A percentile compares a stretch with the other conserved stretches of the same genome.
These are phyloP conservation scores for Lablab purpureus DNA, from an alignment of 306 rosid genomes.

Conservation along the genomic window DNA sequence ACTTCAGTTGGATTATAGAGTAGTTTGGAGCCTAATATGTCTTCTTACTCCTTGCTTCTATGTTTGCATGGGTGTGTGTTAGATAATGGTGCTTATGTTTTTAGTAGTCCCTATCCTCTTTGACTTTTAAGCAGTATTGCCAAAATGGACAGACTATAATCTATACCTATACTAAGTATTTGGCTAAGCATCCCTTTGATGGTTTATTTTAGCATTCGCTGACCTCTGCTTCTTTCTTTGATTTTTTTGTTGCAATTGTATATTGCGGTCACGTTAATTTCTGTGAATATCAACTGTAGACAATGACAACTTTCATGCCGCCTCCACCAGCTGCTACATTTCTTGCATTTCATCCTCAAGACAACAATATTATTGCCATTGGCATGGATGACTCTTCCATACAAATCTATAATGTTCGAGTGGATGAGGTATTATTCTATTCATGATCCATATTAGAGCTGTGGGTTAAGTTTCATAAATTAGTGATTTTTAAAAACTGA, in stretches of 20 bases:
- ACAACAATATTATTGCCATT: constrained; percentile 96
- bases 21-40: constrained; percentile 7
- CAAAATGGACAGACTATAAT: constrained; percentile 17
- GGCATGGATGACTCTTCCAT: constrained; percentile 99
- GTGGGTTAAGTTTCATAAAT: constrained; percentile 22
- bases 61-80: not conserved
- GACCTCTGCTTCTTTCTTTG: not conserved
- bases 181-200: constrained; percentile 1
- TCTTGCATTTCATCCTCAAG: constrained; percentile 99
- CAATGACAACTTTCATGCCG: constrained; percentile 99
- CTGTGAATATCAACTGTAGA: constrained; percentile 63
- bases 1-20: not conserved
- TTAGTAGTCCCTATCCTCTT: constrained; percentile 13
- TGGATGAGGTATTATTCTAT: constrained; percentile 79
- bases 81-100: not conserved
- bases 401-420: constrained; percentile 95
- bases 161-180: not conserved
- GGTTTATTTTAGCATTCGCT: constrained; percentile 26
- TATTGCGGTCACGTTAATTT: constrained; percentile 37
- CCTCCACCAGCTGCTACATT: constrained; percentile 99
- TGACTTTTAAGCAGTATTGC: constrained; percentile 19
- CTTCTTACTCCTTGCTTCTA: not conserved
- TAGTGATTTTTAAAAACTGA: constrained; percentile 15
- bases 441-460: constrained; percentile 36
- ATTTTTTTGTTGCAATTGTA: not conserved